Conservation (phyloP, 768 basidiomycete species). For the Cystobasidium onofrii region DNA sequence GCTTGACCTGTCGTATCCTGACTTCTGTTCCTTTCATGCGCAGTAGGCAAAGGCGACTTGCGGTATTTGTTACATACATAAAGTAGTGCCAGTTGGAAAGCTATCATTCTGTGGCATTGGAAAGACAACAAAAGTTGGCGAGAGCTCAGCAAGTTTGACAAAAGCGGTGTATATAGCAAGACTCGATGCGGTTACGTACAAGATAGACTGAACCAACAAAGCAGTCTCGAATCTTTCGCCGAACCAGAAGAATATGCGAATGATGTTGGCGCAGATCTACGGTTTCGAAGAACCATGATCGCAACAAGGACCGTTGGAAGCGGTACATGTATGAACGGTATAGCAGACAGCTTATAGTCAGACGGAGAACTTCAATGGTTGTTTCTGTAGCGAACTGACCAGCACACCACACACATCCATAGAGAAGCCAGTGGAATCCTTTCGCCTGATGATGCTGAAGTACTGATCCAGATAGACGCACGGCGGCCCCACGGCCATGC, state of each 20-base stretch:
- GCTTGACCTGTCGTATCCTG: not conserved
- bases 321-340: too few relatives aligned
- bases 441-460: slow-evolving; percentile 34
- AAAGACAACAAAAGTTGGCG: too few relatives aligned
- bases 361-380: too few relatives aligned
- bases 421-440: slow-evolving; percentile 35
- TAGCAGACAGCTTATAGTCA: too few relatives aligned
- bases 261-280: slow-evolving; percentile 35
- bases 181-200: slow-evolving; percentile 29
- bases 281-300: too few relatives aligned
- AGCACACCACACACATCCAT: slow-evolving; percentile 36
- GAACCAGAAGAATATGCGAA: slow-evolving; percentile 16
- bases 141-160: too few relatives aligned
- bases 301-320: too few relatives aligned
- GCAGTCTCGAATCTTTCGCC: slow-evolving; percentile 37
- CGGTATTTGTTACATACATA: slow-evolving; percentile 38
- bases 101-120: not conserved
- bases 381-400: slow-evolving; percentile 1
- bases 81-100: slow-evolving; percentile 27
- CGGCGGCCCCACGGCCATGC: slow-evolving; percentile 32
- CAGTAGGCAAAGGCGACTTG: not conserved
- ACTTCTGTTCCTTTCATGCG: not conserved
- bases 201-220: slow-evolving; percentile 37
- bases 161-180: too few relatives aligned
- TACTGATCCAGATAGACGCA: slow-evolving; percentile 34